Percentiles rank a stretch among this genome's conserved stretches.
Conservation (phyloP, 352 stramenopile genomes). For the Phytophthora litchii region DNA sequence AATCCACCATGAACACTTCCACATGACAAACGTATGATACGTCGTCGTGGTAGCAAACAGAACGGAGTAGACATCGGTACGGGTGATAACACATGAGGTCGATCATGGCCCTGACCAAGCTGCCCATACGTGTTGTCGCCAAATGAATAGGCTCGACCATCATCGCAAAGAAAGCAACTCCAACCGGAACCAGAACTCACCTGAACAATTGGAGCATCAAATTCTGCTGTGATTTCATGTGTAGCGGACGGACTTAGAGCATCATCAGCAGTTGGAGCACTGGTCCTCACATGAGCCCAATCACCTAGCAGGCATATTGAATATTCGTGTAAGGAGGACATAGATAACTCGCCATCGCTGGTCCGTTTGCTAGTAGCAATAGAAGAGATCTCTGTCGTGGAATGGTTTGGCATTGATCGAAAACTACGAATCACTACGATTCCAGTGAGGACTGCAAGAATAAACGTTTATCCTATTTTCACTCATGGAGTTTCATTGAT, state of each 20-base stretch:
- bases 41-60: conserved; percentile 22
- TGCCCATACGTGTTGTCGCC: conserved; percentile 67
- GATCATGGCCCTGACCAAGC: conserved; percentile 54
- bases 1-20: conserved; percentile 63
- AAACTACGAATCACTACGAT: neutral
- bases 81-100: conserved; percentile 15
- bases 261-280: conserved; percentile 10
- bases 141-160: conserved; percentile 54
- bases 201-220: conserved; percentile 52
- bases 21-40: conserved; percentile 58
- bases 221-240: conserved; percentile 46
- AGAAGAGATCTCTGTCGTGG: conserved; percentile 2
- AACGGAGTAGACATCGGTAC: conserved; percentile 30
- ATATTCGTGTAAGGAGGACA: conserved; percentile 42
- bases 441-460: too few species aligned
- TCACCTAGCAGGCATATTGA: conserved; percentile 59
- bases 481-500: too few species aligned
- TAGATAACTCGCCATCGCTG: conserved; percentile 5
- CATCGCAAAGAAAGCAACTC: conserved; percentile 53
- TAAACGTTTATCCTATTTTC: too few species aligned
- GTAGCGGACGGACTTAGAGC: conserved; percentile 10
- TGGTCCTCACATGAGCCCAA: conserved; percentile 26
- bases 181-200: conserved; percentile 57
- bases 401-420: conserved; percentile 16
- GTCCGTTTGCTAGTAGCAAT: conserved; percentile 4